These are phyloP conservation scores for Wallacemonas sp. DNA, from an alignment of 208 protist species.

Conservation along the genomic window DNA sequence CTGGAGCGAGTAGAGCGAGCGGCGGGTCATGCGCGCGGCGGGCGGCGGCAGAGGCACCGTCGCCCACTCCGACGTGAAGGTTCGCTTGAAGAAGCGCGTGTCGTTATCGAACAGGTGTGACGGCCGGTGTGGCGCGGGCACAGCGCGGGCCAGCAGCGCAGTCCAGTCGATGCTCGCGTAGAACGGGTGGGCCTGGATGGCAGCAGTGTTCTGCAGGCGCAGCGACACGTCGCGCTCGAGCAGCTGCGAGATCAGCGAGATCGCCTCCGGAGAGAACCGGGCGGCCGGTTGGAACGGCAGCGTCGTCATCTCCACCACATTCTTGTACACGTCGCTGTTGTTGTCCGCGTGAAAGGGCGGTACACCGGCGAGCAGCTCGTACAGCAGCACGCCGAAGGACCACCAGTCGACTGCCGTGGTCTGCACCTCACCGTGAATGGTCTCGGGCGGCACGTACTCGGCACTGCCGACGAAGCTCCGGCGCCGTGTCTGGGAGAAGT, in stretches of 20 bases:
- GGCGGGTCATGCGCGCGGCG: slow-evolving; percentile 34
- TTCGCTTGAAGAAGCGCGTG: slow-evolving; percentile 74
- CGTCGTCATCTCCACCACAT: slow-evolving; percentile 54
- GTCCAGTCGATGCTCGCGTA: slow-evolving; percentile 77
- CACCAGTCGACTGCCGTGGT: slow-evolving; percentile 97
- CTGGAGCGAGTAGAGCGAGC: slow-evolving; percentile 58
- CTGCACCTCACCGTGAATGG: slow-evolving; percentile 85
- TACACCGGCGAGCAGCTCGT: slow-evolving; percentile 93
- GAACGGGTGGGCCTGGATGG: slow-evolving; percentile 70
- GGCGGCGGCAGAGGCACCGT: slow-evolving; percentile 41
- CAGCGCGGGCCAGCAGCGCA: slow-evolving; percentile 37
- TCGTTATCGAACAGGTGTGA: slow-evolving; percentile 46
- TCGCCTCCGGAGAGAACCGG: slow-evolving; percentile 59
- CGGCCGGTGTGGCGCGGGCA: slow-evolving; percentile 55
- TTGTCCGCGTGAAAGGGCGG: slow-evolving; percentile 92
- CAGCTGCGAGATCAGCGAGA: slow-evolving; percentile 59
- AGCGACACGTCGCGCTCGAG: slow-evolving; percentile 47
- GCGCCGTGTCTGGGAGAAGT: slow-evolving; percentile 60
- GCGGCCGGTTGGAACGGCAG: slow-evolving; percentile 35
- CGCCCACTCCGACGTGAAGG: slow-evolving; percentile 84
- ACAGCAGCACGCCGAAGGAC: slow-evolving; percentile 95
- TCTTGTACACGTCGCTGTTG: slow-evolving; percentile 82
- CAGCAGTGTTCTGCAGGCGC: slow-evolving; percentile 39
- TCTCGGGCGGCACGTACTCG: slow-evolving; percentile 92
- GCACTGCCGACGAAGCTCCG: slow-evolving; percentile 91